Base-by-base conservation (phyloP, 2,329 filamentous ascomycete species). In the Chaetomium sp. region DNA sequence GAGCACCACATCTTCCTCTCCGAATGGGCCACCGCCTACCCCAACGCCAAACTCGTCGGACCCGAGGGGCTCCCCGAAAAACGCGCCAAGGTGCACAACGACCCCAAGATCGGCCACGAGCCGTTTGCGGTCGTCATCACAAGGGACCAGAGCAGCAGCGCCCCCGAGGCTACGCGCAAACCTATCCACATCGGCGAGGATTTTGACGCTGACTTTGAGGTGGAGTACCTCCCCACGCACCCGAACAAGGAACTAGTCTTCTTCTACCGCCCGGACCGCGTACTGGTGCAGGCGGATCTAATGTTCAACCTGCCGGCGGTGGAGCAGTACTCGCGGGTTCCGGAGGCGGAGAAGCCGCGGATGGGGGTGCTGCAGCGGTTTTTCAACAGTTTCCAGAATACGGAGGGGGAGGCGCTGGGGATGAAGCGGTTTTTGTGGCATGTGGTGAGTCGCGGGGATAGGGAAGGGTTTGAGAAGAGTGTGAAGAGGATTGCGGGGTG, bases 1-100 rank as follows among this genome's bases (percentile, higher is more conserved):
- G 91, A 99, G 75, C 94, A 99, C 72, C 94, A 99, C 79, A 89
- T 99, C 69, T 95, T 94, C 76, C 70, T 99, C 53, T 86, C 88
- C 0, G 79, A 89, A 49, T 99, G 94, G 92, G 84, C 88, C 65
- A 75, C 80, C 49, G 88, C 83, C 33, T 97, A 83, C 69, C 91
- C 92, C 0, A 70, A 79, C 43, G 91, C 92, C 36, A 85, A 86
- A 65, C 79, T 99, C 48, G 81, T 97, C 65, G 92, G 85, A 1
- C 88, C 89, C 1, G 86, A 92, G 65, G 89, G 89, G 0, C 81
- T 99, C 1, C 84, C 83, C 27, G 89, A 91, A 72, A 95, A 96
- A 74, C 86, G 92, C 42, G 80, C 80, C 57, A 78, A 80, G 61
- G 78, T 76, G 3, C 71, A 69, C 42, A 78, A 79, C 60, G 79